Base-by-base conservation (phyloP, 2,329 filamentous ascomycete species). In the Fusarium burgessii region DNA sequence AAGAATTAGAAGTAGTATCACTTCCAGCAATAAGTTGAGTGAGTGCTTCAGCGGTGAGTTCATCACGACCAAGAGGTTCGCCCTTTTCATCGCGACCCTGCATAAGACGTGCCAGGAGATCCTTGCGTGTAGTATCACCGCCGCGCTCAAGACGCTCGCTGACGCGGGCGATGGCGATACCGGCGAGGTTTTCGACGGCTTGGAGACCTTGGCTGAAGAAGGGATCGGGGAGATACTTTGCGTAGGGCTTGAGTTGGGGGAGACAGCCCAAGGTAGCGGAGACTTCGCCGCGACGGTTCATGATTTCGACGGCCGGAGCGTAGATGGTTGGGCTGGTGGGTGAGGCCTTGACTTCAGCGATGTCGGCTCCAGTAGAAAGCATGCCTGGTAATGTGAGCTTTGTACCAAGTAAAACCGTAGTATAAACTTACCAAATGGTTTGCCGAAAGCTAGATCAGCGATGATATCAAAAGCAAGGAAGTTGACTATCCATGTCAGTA, bases 211-310 rank as follows among this genome's bases (percentile, higher is more conserved):
- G 84, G 75, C 83, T 87, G 85, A 96, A 97, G 85, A 97, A 97
- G 3, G 91, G 87, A 75, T 97, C 93, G 0, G 94, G 93, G 12
- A 97, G 83, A 79, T 91, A 95, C 74, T 89, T 90, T 32, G 94
- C 94, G 72, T 89, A 97, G 1, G 93, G 93, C 80, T 93, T 95
- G 42, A 97, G 83, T 66, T 83, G 81, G 0, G 94, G 93, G 61
- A 91, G 83, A 75, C 89, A 92, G 6, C 94, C 94, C 2, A 97
- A 85, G 0, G 94, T 90, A 12, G 90, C 92, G 5, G 91, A 95
- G 29, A 97, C 93, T 78, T 97, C 94, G 56, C 94, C 95, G 41
- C 94, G 88, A 14, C 94, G 89, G 82, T 97, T 97, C 70, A 97
- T 86, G 14, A 97, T 95, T 81, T 97, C 91, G 62, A 97, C 93